These are phyloP conservation scores for Naematelia encephala DNA, from an alignment of 768 basidiomycete species.

Conservation along the genomic window DNA sequence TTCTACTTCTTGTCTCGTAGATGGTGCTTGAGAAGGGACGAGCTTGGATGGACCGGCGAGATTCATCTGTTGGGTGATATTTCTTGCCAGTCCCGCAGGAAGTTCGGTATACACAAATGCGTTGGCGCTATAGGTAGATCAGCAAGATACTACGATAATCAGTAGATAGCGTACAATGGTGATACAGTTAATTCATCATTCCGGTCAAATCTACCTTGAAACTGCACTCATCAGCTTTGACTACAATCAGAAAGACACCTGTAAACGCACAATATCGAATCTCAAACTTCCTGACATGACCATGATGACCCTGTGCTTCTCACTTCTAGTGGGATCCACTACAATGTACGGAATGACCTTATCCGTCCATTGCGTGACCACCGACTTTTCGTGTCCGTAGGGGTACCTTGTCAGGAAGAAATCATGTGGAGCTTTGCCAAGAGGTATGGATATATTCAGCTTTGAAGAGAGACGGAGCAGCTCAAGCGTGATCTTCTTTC, in stretches of 20 bases:
- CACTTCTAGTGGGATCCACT: conserved; percentile 26
- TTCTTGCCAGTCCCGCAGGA: conserved; percentile 31
- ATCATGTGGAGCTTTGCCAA: conserved; percentile 67
- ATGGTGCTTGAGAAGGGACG: conserved; percentile 1
- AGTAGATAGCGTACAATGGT: conserved; percentile 56
- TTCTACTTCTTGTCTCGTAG: conserved; percentile 19
- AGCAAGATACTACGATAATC: conserved; percentile 3
- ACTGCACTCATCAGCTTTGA: conserved; percentile 26
- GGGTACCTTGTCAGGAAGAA: conserved; percentile 64
- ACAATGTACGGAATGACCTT: conserved; percentile 61
- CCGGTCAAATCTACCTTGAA: conserved; percentile 65
- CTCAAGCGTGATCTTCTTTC: conserved; percentile 23
- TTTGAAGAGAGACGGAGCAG: conserved; percentile 21
- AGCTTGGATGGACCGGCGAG: conserved; percentile 36
- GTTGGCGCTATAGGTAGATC: conserved; percentile 18
- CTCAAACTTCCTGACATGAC: conserved; percentile 51
- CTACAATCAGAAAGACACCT: background rate
- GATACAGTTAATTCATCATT: conserved; percentile 75
- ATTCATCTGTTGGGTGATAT: conserved; percentile 34
- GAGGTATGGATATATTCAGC: conserved; percentile 61
- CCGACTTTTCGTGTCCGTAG: conserved; percentile 28
- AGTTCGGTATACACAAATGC: conserved; percentile 33
- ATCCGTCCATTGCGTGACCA: conserved; percentile 45
- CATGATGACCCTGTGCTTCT: conserved; percentile 28
- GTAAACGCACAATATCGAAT: conserved; percentile 49